Percentiles rank a stretch among this genome's conserved stretches.
phyloP scores from a whole-genome alignment of 2,329 filamentous ascomycete species.

The Fusarium newnesense region DNA sequence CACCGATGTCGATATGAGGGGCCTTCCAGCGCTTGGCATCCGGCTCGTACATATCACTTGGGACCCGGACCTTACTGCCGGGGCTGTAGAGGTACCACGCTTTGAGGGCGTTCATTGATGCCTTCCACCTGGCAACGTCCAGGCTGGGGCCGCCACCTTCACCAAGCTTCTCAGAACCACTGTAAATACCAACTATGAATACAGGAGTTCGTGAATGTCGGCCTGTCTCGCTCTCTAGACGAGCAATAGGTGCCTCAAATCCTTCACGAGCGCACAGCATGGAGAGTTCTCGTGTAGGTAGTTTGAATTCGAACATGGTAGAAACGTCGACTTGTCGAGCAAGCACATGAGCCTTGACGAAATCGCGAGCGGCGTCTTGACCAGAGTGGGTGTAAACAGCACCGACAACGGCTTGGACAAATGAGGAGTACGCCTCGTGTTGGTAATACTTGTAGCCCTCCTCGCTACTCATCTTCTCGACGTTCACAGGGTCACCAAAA shows the following conservation, averaged over 20 bases:
- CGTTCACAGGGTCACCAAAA: conserved; percentile 73
- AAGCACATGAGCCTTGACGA: conserved; percentile 86
- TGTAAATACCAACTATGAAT: conserved; percentile 93
- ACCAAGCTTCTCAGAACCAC: conserved; percentile 88
- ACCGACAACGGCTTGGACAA: conserved; percentile 86
- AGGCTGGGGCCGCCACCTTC: conserved; percentile 86
- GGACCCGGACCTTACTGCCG: conserved; percentile 68
- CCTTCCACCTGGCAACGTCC: conserved; percentile 79
- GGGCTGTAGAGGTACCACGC: conserved; percentile 97
- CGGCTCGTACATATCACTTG: conserved; percentile 74
- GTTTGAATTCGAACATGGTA: conserved; percentile 83
- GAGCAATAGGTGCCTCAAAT: conserved; percentile 87
- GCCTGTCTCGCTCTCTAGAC: conserved; percentile 91
- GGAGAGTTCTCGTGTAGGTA: conserved; percentile 84
- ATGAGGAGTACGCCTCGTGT: conserved; percentile 75
- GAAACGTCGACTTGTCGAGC: conserved; percentile 81
- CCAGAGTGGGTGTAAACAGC: conserved; percentile 88
- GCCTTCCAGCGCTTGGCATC: conserved; percentile 73
- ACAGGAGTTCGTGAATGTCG: conserved; percentile 86
- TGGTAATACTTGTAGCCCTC: conserved; percentile 73
- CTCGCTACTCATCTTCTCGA: conserved; percentile 35
- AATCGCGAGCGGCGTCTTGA: conserved; percentile 79
- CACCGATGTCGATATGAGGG: conserved; percentile 75
- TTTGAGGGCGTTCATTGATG: conserved; percentile 87
- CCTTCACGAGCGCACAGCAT: conserved; percentile 87